phyloP scores from a whole-genome alignment of 2,329 filamentous ascomycete genomes.

The Ophiocordyceps robertsii region DNA sequence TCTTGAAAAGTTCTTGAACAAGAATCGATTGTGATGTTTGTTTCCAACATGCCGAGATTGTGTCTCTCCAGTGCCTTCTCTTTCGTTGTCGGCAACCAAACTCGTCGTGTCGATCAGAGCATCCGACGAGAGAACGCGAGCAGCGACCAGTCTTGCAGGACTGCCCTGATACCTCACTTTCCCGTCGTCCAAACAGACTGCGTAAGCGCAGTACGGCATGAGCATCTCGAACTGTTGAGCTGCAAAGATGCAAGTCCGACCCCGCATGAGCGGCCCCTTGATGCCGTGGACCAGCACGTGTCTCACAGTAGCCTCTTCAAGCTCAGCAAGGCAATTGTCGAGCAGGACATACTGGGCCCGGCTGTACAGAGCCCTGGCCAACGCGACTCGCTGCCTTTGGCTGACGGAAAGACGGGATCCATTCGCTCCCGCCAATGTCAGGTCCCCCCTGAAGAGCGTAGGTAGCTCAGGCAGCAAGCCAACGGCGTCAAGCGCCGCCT shows the following conservation, averaged over 20 bases:
- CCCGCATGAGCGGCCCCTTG: slow-evolving; percentile 1
- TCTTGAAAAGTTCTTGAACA: slow-evolving; percentile 3
- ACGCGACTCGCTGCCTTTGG: slow-evolving; percentile 7
- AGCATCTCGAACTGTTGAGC: not conserved
- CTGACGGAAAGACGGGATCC: slow-evolving; percentile 6
- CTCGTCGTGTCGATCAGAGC: not conserved
- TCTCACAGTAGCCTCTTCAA: slow-evolving; percentile 37
- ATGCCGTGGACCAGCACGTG: slow-evolving; percentile 1
- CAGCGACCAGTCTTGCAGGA: not conserved
- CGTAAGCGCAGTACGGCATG: not conserved
- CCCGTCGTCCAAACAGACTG: not conserved
- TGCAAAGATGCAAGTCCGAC: slow-evolving; percentile 1
- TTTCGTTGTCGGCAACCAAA: not conserved
- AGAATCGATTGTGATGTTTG: not conserved
- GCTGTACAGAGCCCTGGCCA: slow-evolving; percentile 11
- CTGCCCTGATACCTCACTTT: not conserved
- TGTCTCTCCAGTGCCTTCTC: too few species aligned
- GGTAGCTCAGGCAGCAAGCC: slow-evolving; percentile 58
- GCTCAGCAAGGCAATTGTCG: slow-evolving; percentile 64
- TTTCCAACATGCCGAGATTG: not conserved
- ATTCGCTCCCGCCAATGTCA: slow-evolving; percentile 39
- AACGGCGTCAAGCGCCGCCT: slow-evolving; percentile 53
- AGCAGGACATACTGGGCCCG: slow-evolving; percentile 27
- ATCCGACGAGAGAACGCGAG: not conserved
- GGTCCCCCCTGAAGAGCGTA: slow-evolving; percentile 55